phyloP scores from a whole-genome alignment of 2,329 filamentous ascomycete species.

The Exophiala phaeomuriformis region DNA sequence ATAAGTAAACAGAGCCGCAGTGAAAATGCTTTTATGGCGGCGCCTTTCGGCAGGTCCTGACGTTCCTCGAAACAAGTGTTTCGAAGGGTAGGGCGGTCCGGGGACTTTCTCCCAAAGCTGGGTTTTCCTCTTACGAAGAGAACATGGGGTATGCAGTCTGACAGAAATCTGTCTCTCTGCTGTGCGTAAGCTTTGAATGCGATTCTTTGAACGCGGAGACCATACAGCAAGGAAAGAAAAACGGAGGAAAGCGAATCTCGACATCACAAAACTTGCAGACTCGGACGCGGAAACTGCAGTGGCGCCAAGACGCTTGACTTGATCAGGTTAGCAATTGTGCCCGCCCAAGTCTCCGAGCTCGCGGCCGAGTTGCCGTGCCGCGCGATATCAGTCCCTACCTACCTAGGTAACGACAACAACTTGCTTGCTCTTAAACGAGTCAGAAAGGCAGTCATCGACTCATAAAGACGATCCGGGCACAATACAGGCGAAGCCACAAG shows the following conservation, averaged over 20 bases:
- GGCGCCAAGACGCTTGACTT: neutral
- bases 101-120: slow-evolving; percentile 99
- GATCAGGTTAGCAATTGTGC: neutral
- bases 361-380: neutral
- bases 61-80: slow-evolving; percentile 27
- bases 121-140: neutral
- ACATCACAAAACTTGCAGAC: neutral
- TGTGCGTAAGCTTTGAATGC: slow-evolving; percentile 98
- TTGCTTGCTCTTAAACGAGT: no score
- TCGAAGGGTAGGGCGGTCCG: slow-evolving; percentile 63
- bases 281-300: neutral
- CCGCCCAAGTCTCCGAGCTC: slow-evolving; percentile 7
- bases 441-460: no score
- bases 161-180: slow-evolving; percentile 39
- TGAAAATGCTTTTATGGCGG: slow-evolving; percentile 94
- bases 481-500: neutral
- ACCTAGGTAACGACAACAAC: no score
- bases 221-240: slow-evolving; percentile 4
- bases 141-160: slow-evolving; percentile 30
- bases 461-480: no score
- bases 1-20: slow-evolving; percentile 56
- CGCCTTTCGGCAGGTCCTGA: slow-evolving; percentile 83
- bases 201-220: slow-evolving; percentile 97
- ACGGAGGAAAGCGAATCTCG: neutral
- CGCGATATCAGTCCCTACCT: neutral